Conservation (phyloP, 2,329 filamentous ascomycete species). For the Paecilomyces sp. region DNA sequence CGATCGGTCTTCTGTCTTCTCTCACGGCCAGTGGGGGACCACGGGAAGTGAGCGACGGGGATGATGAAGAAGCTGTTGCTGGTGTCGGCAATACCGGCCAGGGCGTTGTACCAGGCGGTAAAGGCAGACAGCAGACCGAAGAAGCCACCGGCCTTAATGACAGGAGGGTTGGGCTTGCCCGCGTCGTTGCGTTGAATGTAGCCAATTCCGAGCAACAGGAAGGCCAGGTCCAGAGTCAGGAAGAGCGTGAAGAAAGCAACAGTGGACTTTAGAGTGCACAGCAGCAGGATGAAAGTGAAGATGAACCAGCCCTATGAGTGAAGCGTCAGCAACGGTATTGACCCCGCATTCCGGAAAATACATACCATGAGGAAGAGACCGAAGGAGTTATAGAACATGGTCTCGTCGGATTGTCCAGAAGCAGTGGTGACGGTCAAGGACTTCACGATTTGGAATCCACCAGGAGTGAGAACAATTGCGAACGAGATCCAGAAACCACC, state of each 20-base stretch:
- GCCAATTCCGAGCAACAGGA: conserved; percentile 62
- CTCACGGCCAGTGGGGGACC: conserved; percentile 71
- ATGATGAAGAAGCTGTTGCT: conserved; percentile 80
- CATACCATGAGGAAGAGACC: conserved; percentile 64
- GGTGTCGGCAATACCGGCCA: conserved; percentile 70
- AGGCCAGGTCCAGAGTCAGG: conserved; percentile 68
- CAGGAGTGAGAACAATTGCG: conserved; percentile 63
- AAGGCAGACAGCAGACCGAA: conserved; percentile 80
- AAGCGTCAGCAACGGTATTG: conserved; percentile 3
- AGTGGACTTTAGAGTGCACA: conserved; percentile 70
- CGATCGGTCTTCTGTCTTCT: conserved; percentile 49
- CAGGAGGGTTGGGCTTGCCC: conserved; percentile 34
- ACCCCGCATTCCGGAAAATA: conserved; percentile 1
- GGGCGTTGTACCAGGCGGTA: conserved; percentile 78
- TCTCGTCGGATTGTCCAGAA: conserved; percentile 12
- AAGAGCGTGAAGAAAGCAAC: conserved; percentile 73
- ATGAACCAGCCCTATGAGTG: conserved; percentile 65
- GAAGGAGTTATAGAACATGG: conserved; percentile 53
- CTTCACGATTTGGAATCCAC: conserved; percentile 54
- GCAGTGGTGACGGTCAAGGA: conserved; percentile 26
- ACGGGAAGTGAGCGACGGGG: conserved; percentile 90
- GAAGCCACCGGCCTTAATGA: conserved; percentile 65
- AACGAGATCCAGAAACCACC: conserved; percentile 79
- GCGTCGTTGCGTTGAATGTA: conserved; percentile 50
- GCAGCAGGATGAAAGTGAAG: conserved; percentile 67